These are phyloP conservation scores for Capniomyces stellatus DNA, from an alignment of 371 early-diverging fungal species.

Conservation along the genomic window DNA sequence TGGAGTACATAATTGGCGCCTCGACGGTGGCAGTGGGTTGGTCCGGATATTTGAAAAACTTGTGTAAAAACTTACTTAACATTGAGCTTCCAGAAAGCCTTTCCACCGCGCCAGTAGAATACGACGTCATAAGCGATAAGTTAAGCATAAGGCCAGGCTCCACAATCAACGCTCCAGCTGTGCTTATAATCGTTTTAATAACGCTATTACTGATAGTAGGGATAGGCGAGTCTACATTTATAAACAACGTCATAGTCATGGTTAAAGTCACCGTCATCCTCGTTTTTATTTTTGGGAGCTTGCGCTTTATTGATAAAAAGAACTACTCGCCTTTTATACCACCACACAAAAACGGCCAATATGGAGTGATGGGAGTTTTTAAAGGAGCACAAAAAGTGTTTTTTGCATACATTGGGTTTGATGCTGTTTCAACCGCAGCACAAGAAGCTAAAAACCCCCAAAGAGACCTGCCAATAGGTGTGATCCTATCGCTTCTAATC, in stretches of 20 bases:
- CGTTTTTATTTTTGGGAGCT: slow-evolving; percentile 41
- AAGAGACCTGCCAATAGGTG: slow-evolving; percentile 72
- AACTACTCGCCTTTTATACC: slow-evolving; percentile 63
- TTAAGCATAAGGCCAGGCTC: slow-evolving; percentile 27
- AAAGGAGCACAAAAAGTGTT: slow-evolving; percentile 42
- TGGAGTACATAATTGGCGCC: slow-evolving; percentile 52
- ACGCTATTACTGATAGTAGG: slow-evolving; percentile 37
- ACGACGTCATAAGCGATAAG: slow-evolving; percentile 13
- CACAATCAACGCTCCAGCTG: slow-evolving; percentile 47
- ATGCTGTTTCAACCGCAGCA: slow-evolving; percentile 73
- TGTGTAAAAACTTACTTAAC: slow-evolving; percentile 18
- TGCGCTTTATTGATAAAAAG: slow-evolving; percentile 31
- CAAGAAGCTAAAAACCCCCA: slow-evolving; percentile 69
- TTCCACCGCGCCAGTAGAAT: background rate
- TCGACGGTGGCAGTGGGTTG: slow-evolving; percentile 47
- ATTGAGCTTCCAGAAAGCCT: background rate
- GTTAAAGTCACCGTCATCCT: slow-evolving; percentile 48
- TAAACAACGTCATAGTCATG: slow-evolving; percentile 42
- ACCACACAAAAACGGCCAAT: slow-evolving; percentile 5
- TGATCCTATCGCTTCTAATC: slow-evolving; percentile 52
- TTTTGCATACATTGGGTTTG: no score
- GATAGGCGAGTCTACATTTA: slow-evolving; percentile 39
- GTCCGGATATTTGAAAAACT: slow-evolving; percentile 48
- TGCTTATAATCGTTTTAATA: slow-evolving; percentile 34
- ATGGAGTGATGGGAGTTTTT: slow-evolving; percentile 44